Conservation (phyloP, 2,329 filamentous ascomycete genomes). For the Clonostachys solani region DNA sequence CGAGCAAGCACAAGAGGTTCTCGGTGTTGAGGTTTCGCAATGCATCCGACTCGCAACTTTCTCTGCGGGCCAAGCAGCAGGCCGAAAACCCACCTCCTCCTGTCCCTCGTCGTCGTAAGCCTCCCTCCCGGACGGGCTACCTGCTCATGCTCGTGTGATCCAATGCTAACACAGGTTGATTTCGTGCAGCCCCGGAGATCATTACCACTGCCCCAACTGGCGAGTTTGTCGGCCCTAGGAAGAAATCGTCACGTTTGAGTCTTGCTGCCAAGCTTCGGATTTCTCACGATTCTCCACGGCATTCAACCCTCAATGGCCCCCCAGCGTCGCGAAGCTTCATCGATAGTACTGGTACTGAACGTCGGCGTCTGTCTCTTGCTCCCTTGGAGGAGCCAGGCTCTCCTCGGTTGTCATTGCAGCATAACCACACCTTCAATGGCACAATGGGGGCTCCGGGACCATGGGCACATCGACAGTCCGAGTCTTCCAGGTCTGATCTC, state of each 20-base stretch:
- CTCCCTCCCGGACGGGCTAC: neutral
- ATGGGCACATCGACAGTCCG: slow-evolving; percentile 41
- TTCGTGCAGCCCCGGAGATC: slow-evolving; percentile 60
- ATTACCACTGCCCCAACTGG: slow-evolving; percentile 89
- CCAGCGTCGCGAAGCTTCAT: slow-evolving; percentile 10
- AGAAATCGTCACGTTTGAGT: slow-evolving; percentile 51
- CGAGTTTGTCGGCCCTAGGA: slow-evolving; percentile 48
- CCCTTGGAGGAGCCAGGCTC: slow-evolving; percentile 53
- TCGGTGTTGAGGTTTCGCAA: slow-evolving; percentile 81
- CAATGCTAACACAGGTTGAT: neutral
- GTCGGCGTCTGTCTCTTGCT: slow-evolving; percentile 19
- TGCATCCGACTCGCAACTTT: slow-evolving; percentile 88
- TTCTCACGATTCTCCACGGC: slow-evolving; percentile 39
- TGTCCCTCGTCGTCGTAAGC: slow-evolving; percentile 48
- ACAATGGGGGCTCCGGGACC: slow-evolving; percentile 41
- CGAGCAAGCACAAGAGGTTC: slow-evolving; percentile 55
- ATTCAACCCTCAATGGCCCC: slow-evolving; percentile 5
- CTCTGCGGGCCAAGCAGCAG: slow-evolving; percentile 68
- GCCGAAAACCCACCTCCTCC: slow-evolving; percentile 47
- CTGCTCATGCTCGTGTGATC: neutral
- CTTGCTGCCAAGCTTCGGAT: slow-evolving; percentile 48
- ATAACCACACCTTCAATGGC: slow-evolving; percentile 17
- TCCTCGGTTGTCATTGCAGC: slow-evolving; percentile 20
- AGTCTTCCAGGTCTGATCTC: slow-evolving; percentile 86
- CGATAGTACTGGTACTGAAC: slow-evolving; percentile 31